Percentiles rank a stretch among this genome's conserved stretches.
These are phyloP conservation scores for Stipa capillata DNA, from an alignment of 176 grass and related monocot species.

Conservation along the genomic window DNA sequence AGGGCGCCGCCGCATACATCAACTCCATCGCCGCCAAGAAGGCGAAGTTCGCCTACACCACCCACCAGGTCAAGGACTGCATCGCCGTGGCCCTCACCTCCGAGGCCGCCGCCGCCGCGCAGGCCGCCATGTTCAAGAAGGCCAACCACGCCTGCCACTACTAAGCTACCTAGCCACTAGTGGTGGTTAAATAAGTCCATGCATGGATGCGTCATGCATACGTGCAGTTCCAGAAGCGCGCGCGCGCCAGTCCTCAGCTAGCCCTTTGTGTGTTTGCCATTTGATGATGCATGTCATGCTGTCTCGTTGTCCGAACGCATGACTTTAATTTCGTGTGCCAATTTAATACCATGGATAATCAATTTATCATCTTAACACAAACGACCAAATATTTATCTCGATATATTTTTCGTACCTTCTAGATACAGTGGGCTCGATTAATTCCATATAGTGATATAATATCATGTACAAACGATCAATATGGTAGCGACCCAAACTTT, in stretches of 20 bases:
- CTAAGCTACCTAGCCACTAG: not conserved
- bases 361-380: too few relatives aligned
- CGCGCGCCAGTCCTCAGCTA: not conserved
- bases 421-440: too few relatives aligned
- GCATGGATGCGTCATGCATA: not conserved
- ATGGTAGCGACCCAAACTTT: too few relatives aligned
- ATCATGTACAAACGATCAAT: too few relatives aligned
- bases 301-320: conserved; percentile 10
- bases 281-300: conserved; percentile 2
- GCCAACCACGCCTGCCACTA: conserved; percentile 70
- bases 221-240: not conserved
- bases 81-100: conserved; percentile 43
- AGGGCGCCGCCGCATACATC: conserved; percentile 82
- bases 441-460: too few relatives aligned
- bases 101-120: conserved; percentile 41
- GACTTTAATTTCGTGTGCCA: too few relatives aligned
- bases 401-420: too few relatives aligned
- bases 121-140: conserved; percentile 68
- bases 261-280: not conserved
- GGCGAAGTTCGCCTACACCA: conserved; percentile 34
- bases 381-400: too few relatives aligned
- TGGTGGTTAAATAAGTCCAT: conserved; percentile 13
- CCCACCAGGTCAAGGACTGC: conserved; percentile 56
- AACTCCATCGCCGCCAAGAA: conserved; percentile 54
- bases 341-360: too few relatives aligned